Evolutionary conservation across 805 yeast genomes (phyloP).

Genomic region (Komagataella pastoris): DNA sequence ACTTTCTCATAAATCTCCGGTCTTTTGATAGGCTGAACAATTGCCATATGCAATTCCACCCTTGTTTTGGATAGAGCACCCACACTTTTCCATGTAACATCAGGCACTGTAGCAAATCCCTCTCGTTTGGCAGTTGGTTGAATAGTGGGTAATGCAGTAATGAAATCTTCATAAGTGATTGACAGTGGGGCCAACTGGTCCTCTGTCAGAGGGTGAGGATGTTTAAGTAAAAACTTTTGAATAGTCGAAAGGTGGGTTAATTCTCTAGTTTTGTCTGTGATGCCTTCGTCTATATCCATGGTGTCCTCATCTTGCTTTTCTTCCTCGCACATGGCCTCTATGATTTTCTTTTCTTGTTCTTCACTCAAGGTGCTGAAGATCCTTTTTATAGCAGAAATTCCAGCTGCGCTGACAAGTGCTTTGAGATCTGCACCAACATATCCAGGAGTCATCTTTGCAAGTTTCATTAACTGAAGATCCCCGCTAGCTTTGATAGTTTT

Average conservation of each 20-base stretch:
- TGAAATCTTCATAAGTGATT: constrained; percentile 69
- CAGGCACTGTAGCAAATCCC: constrained; percentile 98
- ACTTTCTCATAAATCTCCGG: constrained; percentile 85
- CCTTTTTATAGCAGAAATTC: constrained; percentile 85
- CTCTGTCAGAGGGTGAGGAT: constrained; percentile 67
- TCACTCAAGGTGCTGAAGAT: constrained; percentile 54
- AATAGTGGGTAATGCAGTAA: constrained; percentile 76
- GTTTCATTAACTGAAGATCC: constrained; percentile 49
- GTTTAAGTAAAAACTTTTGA: constrained; percentile 55
- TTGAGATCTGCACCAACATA: constrained; percentile 96
- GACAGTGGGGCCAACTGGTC: constrained; percentile 67
- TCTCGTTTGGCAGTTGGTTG: constrained; percentile 98
- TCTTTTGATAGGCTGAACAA: constrained; percentile 88
- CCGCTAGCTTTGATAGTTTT: constrained; percentile 52
- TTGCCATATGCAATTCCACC: constrained; percentile 90
- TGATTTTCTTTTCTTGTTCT: constrained; percentile 17
- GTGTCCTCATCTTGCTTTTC: constrained; percentile 2
- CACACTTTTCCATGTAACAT: constrained; percentile 89
- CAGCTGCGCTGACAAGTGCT: constrained; percentile 90
- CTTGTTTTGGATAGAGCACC: constrained; percentile 79
- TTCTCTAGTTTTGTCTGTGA: background rate
- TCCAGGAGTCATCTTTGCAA: constrained; percentile 93
- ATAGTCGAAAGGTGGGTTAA: constrained; percentile 35
- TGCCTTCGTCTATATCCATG: constrained; percentile 4
- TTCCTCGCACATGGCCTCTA: constrained; percentile 5